phyloP scores from a whole-genome alignment of 441 rosid species.

The Erodium texanum region DNA sequence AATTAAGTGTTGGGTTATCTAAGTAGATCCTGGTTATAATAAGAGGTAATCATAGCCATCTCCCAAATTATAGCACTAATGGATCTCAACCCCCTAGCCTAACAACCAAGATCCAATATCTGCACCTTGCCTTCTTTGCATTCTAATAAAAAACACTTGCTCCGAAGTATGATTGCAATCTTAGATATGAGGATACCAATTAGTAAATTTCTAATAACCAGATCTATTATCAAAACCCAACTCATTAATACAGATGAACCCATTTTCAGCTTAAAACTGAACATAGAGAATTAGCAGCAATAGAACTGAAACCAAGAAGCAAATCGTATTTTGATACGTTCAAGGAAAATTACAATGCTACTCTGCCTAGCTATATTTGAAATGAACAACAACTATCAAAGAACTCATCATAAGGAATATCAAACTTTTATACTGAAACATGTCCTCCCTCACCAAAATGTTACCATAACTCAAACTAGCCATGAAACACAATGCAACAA shows the following conservation, averaged over 20 bases:
- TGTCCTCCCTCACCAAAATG: no score
- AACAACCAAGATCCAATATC: neutral
- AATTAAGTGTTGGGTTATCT: no score
- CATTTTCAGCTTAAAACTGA: neutral
- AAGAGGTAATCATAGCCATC: no score
- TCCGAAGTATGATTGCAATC: neutral
- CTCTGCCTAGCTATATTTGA: neutral
- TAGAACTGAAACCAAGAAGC: neutral
- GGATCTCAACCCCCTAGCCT: no score
- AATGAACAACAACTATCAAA: neutral
- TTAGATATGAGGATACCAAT: neutral
- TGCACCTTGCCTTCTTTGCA: neutral
- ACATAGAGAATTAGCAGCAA: neutral
- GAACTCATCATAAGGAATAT: neutral
- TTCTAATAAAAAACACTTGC: neutral
- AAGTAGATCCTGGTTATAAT: no score
- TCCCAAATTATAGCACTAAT: no score
- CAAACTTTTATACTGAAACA: neutral
- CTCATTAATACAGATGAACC: neutral
- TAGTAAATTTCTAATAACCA: neutral
- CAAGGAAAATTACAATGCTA: neutral
- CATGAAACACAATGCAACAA: no score
- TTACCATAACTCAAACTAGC: no score
- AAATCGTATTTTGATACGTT: neutral
- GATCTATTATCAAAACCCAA: neutral